Evolutionary conservation across 2,329 filamentous ascomycete genomes (phyloP).

Genomic region (Plenodomus lindquistii): DNA sequence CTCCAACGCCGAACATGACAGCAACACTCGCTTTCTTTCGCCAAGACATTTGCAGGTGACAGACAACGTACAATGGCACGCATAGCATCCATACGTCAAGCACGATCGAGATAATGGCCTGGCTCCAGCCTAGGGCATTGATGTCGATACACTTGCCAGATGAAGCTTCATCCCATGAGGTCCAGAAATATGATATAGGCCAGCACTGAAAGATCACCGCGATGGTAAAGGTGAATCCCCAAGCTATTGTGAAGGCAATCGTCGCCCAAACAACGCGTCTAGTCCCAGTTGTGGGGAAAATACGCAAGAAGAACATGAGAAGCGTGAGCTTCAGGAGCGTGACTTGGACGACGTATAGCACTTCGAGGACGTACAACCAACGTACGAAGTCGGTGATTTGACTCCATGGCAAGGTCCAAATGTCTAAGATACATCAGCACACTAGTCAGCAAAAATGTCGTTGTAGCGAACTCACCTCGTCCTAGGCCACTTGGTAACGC

Average conservation of each 20-base stretch:
- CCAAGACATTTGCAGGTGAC: conserved; percentile 27
- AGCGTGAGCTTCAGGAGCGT: conserved; percentile 28
- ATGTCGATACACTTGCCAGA: conserved; percentile 32
- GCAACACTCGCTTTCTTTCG: conserved; percentile 39
- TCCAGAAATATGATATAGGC: conserved; percentile 38
- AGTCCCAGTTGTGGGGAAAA: conserved; percentile 25
- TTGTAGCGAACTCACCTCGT: not conserved
- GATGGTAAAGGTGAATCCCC: conserved; percentile 19
- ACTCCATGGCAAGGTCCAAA: conserved; percentile 52
- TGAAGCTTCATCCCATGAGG: conserved; percentile 23
- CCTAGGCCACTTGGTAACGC: conserved; percentile 46
- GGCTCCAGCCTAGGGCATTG: conserved; percentile 35
- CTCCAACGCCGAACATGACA: conserved; percentile 40
- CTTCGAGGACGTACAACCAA: conserved; percentile 29
- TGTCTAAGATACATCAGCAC: conserved; percentile 39
- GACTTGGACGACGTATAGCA: conserved; percentile 33
- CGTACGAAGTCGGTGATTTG: conserved; percentile 48
- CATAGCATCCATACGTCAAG: conserved; percentile 27
- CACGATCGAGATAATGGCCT: conserved; percentile 32
- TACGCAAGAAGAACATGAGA: conserved; percentile 27
- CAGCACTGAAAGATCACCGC: conserved; percentile 32
- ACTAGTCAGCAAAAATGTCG: not conserved
- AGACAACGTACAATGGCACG: conserved; percentile 37
- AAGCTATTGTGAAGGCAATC: conserved; percentile 21
- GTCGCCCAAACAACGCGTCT: conserved; percentile 13